Conservation (phyloP, 495 filamentous ascomycete species). For the Penicillium taxi region DNA sequence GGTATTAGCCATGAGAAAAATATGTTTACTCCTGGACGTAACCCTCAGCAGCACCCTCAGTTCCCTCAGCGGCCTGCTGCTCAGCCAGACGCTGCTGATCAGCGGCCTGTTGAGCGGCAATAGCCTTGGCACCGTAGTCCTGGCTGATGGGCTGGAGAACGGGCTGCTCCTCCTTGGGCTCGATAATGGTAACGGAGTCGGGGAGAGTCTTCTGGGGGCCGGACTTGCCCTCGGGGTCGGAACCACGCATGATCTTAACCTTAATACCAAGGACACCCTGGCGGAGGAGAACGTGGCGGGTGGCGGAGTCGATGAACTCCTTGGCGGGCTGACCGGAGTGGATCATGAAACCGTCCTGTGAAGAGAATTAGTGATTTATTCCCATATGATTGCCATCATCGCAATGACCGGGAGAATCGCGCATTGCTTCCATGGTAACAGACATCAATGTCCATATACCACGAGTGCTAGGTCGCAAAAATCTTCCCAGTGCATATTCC, state of each 20-base stretch:
- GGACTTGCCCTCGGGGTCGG: conserved; percentile 97
- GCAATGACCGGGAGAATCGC: background rate
- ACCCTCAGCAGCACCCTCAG: conserved; percentile 37
- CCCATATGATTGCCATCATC: background rate
- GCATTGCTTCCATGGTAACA: background rate
- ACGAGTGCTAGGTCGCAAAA: no score
- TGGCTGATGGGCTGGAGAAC: conserved; percentile 90
- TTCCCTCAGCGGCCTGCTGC: conserved; percentile 49
- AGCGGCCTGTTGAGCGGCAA: conserved; percentile 74
- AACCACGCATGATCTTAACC: conserved; percentile 99
- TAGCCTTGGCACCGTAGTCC: conserved; percentile 96
- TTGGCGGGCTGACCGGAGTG: conserved; percentile 99
- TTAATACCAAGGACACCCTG: conserved; percentile 99
- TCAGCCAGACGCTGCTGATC: conserved; percentile 62
- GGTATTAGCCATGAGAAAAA: conserved; percentile 23
- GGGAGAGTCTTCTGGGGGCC: conserved; percentile 94
- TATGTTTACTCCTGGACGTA: conserved; percentile 43
- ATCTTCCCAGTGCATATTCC: no score
- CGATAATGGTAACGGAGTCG: conserved; percentile 97
- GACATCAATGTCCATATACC: no score
- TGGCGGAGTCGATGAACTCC: conserved; percentile 98
- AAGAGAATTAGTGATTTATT: conserved; percentile 10
- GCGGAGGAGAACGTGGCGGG: conserved; percentile 97
- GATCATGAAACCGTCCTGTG: conserved; percentile 98
- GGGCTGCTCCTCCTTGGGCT: conserved; percentile 97